Evolutionary conservation across 2,329 filamentous ascomycete species (phyloP).

Genomic region (Didymella pomorum): DNA sequence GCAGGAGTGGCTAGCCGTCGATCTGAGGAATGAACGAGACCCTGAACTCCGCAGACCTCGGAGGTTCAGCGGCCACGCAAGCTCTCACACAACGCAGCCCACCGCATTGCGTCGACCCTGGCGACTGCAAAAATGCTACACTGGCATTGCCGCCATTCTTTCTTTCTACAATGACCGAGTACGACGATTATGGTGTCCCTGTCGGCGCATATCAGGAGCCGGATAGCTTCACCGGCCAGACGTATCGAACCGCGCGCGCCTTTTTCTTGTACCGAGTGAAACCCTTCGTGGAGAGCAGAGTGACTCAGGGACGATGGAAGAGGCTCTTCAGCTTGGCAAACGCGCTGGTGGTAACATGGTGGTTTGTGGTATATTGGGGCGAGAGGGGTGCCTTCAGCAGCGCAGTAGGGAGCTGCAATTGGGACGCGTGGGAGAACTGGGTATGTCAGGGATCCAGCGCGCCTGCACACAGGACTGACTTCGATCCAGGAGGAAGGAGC

Average conservation of each 20-base stretch:
- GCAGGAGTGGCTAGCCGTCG: conserved; percentile 14
- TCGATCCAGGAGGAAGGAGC: conserved; percentile 72
- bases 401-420: conserved; percentile 75
- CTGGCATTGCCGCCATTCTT: conserved; percentile 22
- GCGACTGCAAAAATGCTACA: conserved; percentile 41
- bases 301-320: conserved; percentile 26
- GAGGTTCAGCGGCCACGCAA: conserved; percentile 31
- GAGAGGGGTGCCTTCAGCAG: conserved; percentile 80
- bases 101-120: conserved; percentile 16
- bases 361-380: conserved; percentile 80
- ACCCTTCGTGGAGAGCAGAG: conserved; percentile 31
- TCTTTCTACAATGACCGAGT: conserved; percentile 44
- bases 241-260: conserved; percentile 39
- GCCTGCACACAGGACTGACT: conserved; percentile 22
- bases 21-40: conserved; percentile 18
- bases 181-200: conserved; percentile 52
- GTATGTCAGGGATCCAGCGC: conserved; percentile 58
- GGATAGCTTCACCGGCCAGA: conserved; percentile 45
- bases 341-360: conserved; percentile 75
- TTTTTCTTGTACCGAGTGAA: conserved; percentile 43
- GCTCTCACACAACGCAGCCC: conserved; percentile 17
- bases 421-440: conserved; percentile 93
- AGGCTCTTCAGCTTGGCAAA: conserved; percentile 40
- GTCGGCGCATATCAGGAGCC: conserved; percentile 49
- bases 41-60: conserved; percentile 28